These are phyloP conservation scores for Trametes polyzona DNA, from an alignment of 1,284 basidiomycete genomes.

Conservation along the genomic window DNA sequence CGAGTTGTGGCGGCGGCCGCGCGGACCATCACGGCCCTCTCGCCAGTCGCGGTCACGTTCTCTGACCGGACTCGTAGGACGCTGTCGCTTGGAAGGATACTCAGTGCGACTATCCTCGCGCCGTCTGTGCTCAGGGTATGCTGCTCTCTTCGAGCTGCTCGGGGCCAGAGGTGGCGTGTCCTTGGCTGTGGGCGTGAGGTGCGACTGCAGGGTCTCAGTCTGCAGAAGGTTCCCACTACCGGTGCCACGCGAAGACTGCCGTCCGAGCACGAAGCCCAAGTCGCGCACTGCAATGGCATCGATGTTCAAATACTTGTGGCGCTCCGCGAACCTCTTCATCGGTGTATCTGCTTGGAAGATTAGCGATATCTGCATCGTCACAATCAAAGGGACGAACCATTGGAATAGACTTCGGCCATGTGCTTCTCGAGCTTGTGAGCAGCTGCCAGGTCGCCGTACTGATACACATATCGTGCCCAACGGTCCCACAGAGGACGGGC, in stretches of 20 bases:
- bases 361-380: background rate
- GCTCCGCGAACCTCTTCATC: slow-evolving; percentile 90
- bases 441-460: slow-evolving; percentile 91
- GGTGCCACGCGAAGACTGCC: slow-evolving; percentile 25
- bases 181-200: slow-evolving; percentile 34
- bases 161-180: slow-evolving; percentile 19
- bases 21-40: slow-evolving; percentile 45
- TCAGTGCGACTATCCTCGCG: slow-evolving; percentile 47
- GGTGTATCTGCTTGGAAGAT: slow-evolving; percentile 65
- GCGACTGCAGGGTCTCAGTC: slow-evolving; percentile 52
- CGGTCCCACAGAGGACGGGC: slow-evolving; percentile 92
- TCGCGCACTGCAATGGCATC: slow-evolving; percentile 91
- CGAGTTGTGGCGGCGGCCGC: slow-evolving; percentile 49
- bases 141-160: slow-evolving; percentile 45
- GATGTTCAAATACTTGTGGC: slow-evolving; percentile 85
- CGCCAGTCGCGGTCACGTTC: slow-evolving; percentile 52
- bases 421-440: slow-evolving; percentile 89
- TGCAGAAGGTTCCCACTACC: slow-evolving; percentile 42
- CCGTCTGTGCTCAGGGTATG: slow-evolving; percentile 54
- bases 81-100: slow-evolving; percentile 55
- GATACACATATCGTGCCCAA: slow-evolving; percentile 96
- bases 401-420: slow-evolving; percentile 86
- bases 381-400: slow-evolving; percentile 51
- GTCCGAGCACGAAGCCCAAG: slow-evolving; percentile 69
- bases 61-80: slow-evolving; percentile 54